Evolutionary conservation across 2,329 filamentous ascomycete genomes (phyloP), one percentile per base, ranked within the genome.

Genomic region (Phialocephala subalpina): DNA sequence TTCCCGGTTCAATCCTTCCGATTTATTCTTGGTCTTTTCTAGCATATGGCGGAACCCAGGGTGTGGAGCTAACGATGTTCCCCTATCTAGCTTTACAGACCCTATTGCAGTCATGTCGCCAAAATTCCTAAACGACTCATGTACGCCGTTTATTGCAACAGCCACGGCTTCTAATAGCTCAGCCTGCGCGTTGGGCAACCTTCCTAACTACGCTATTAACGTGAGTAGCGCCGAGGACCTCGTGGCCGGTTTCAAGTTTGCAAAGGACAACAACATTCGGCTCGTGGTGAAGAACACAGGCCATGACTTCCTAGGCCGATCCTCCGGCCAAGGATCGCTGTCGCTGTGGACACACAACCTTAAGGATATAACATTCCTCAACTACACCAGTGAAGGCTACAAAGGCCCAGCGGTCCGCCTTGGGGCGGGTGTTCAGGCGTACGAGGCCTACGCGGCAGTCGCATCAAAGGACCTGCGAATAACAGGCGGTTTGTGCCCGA

Each of bases 401-500:
- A 1, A 74, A 71, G 60, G 78, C 78, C 2, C n/a, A n/a, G n/a
- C n/a, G n/a, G 72, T 73, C 16, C 74, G 74, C 1, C 66, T 79
- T 11, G 77, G 77, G 18, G 71, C 77, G 2, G 78, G 78, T 60
- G 83, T 84, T 67, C 76, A 77, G 35, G 80, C 84, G 5, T 75
- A 83, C 0, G 62, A 67, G 27, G 52, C 84, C 85, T 68, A 72
- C 76, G 0, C 76, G 77, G 2, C 80, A 83, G 0, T 77, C 81
- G 84, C 75, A 81, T 86, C 29, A 76, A 88, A 0, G 82, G 90
- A 1, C 84, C 83, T 0, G 82, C 82, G 0, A 68, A 72, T 7
- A 86, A 87, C 0, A 90, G 86, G 72, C 87, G 84, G 0, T 80
- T 90, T 1, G 80, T 89, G 22, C 47, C 78, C 86, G 0, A 87